Evolutionary conservation across 805 yeast genomes (phyloP), one percentile per base, ranked within the genome.

Genomic region (Kodamaea jinghongensis): DNA sequence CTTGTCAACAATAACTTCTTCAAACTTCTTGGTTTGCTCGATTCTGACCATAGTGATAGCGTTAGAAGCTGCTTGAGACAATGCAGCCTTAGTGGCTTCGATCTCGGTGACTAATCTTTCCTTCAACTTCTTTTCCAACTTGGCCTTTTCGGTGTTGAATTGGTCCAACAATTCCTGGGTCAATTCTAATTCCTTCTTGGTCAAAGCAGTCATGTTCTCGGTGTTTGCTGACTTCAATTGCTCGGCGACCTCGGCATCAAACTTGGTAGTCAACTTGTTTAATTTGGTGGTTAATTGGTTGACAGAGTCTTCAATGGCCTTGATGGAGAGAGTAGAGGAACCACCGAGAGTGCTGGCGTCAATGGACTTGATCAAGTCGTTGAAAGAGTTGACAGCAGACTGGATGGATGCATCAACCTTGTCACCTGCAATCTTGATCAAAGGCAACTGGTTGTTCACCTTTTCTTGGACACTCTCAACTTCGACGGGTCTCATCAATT

Each of bases 21-120:
- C 76, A 58, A 86, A 80, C 54, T 78, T 80, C 49, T 81, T 75
- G 43, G 87, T 78, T 50, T 84, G 83, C 49, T 79, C 81, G 36
- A 81, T 67, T 52, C 86, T 77, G 41, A 82, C 78, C 56, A 83
- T 70, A 7, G 79, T 68, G 22, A 87, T 74, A 39, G 81, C 81
- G 62, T 87, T 89, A 43, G 80, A 80, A 13, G 89, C 90, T 47
- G 86, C 85, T 33, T 79, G 72, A 31, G 79, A 63, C 37, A 90
- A 71, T 9, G 81, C 77, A 49, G 78, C 70, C 56, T 76, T 78
- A 42, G 88, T 75, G 27, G 85, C 80, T 48, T 76, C 77, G 39
- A 89, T 70, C 61, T 89, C 96, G 12, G 69, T 63, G 14, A 62
- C 57, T 48, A 91, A 68, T 48, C 80, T 75, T 33, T 67, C 61